A percentile compares a stretch with the other conserved stretches of the same genome.
phyloP scores from a whole-genome alignment of 148 eudicot species.

The Heliamphora exappendiculata region DNA sequence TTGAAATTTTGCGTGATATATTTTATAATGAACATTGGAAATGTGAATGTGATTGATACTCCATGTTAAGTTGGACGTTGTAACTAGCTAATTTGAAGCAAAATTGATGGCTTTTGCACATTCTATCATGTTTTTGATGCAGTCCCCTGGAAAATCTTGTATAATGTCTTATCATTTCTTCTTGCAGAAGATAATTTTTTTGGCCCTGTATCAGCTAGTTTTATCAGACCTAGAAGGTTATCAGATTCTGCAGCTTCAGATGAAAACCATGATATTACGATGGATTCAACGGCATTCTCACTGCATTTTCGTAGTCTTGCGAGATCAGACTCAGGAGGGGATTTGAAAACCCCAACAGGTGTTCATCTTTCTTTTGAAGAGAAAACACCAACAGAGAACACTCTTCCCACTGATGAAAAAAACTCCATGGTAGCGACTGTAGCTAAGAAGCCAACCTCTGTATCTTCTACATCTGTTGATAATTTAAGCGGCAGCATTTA shows the following conservation, averaged over 20 bases:
- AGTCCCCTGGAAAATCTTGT: background rate
- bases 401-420: conserved; percentile 27
- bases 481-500: conserved; percentile 32
- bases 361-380: conserved; percentile 55
- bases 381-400: conserved; percentile 48
- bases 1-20: background rate
- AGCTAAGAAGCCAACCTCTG: conserved; percentile 28
- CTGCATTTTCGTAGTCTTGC: conserved; percentile 90
- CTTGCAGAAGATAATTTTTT: conserved; percentile 78
- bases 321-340: conserved; percentile 69
- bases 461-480: conserved; percentile 26
- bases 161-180: conserved; percentile 5
- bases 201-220: conserved; percentile 87
- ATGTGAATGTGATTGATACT: background rate
- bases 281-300: conserved; percentile 97
- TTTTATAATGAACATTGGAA: background rate
- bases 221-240: conserved; percentile 61
- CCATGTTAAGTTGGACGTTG: background rate
- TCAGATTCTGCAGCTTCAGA: conserved; percentile 76
- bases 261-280: conserved; percentile 74
- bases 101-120: background rate
- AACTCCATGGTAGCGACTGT: conserved; percentile 62
- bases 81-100: background rate
- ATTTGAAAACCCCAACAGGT: conserved; percentile 61
- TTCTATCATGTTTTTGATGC: background rate